Evolutionary conservation across 1,139 yeast genomes (phyloP).

Genomic region (Arxiozyma slooffiae): DNA sequence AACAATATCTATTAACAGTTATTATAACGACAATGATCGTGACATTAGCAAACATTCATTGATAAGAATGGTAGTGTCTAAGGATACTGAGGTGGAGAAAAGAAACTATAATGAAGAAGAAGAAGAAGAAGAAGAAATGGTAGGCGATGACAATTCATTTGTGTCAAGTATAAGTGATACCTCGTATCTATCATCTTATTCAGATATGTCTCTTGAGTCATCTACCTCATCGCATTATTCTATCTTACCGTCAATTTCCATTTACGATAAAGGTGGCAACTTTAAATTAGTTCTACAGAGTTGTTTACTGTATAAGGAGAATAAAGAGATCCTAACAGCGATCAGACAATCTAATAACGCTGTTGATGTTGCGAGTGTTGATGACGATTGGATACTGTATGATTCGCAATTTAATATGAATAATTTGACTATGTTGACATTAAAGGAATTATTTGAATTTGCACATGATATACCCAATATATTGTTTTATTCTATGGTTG

Average conservation of each 20-base stretch:
- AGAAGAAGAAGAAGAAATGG: not conserved
- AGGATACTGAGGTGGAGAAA: too few relatives aligned
- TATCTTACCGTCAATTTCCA: slow-evolving; percentile 27
- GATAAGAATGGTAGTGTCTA: slow-evolving; percentile 1
- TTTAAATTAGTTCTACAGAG: slow-evolving; percentile 29
- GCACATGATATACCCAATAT: slow-evolving; percentile 29
- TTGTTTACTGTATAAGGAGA: slow-evolving; percentile 21
- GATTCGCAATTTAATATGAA: slow-evolving; percentile 32
- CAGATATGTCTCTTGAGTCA: not conserved
- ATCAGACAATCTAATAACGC: slow-evolving; percentile 29
- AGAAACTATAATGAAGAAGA: too few relatives aligned
- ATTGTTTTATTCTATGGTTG: slow-evolving; percentile 32
- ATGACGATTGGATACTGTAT: slow-evolving; percentile 35
- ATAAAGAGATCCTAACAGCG: slow-evolving; percentile 25
- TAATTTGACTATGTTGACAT: slow-evolving; percentile 30
- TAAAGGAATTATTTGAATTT: slow-evolving; percentile 29
- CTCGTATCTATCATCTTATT: slow-evolving; percentile 3
- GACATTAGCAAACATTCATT: slow-evolving; percentile 4
- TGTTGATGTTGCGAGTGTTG: slow-evolving; percentile 24
- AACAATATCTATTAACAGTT: slow-evolving; percentile 16
- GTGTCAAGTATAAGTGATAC: slow-evolving; percentile 1
- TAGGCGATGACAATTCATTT: not conserved
- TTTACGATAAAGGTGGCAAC: slow-evolving; percentile 22
- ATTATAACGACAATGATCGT: slow-evolving; percentile 4
- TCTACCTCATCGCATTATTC: slow-evolving; percentile 15